Conservation (phyloP, 2,329 filamentous ascomycete genomes). For the Elsinoe batatas region DNA sequence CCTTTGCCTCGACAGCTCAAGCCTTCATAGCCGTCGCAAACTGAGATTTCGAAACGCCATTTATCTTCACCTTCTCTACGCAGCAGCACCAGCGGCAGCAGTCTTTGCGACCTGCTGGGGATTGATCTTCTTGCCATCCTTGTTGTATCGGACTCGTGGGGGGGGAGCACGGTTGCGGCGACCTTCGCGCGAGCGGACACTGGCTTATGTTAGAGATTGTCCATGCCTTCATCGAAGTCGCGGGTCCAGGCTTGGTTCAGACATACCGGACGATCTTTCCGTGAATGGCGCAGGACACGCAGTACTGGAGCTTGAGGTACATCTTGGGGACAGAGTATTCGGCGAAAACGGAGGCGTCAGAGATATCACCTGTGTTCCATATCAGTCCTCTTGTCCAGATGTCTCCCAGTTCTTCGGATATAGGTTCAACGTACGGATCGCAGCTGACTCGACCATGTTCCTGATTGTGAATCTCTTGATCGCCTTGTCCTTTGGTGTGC, state of each 20-base stretch:
- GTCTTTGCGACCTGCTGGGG: slow-evolving; percentile 70
- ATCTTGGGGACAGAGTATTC: slow-evolving; percentile 99
- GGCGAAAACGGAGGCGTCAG: slow-evolving; percentile 95
- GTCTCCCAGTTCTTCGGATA: not conserved
- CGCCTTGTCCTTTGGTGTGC: slow-evolving; percentile 97
- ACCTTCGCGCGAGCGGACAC: slow-evolving; percentile 92
- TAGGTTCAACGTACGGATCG: slow-evolving; percentile 73
- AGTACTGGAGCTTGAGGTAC: slow-evolving; percentile 99
- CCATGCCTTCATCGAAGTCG: slow-evolving; percentile 5
- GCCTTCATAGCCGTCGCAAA: not conserved
- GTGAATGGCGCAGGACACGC: slow-evolving; percentile 99
- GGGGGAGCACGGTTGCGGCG: slow-evolving; percentile 98
- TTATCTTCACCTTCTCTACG: slow-evolving; percentile 15
- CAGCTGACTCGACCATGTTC: slow-evolving; percentile 99
- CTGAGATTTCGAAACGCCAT: slow-evolving; percentile 7
- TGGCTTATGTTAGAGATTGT: slow-evolving; percentile 32
- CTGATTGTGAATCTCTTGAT: slow-evolving; percentile 99
- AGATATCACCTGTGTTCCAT: slow-evolving; percentile 80
- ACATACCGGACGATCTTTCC: slow-evolving; percentile 99
- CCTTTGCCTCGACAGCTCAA: not conserved
- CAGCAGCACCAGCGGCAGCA: slow-evolving; percentile 29
- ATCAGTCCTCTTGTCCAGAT: slow-evolving; percentile 3
- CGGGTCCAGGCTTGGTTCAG: slow-evolving; percentile 17
- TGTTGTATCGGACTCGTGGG: slow-evolving; percentile 98
- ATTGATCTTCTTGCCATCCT: slow-evolving; percentile 99